A percentile compares a stretch with the other conserved stretches of the same genome.
Evolutionary conservation across 805 yeast genomes (phyloP).

Genomic region (Lipomyces starkeyi): DNA sequence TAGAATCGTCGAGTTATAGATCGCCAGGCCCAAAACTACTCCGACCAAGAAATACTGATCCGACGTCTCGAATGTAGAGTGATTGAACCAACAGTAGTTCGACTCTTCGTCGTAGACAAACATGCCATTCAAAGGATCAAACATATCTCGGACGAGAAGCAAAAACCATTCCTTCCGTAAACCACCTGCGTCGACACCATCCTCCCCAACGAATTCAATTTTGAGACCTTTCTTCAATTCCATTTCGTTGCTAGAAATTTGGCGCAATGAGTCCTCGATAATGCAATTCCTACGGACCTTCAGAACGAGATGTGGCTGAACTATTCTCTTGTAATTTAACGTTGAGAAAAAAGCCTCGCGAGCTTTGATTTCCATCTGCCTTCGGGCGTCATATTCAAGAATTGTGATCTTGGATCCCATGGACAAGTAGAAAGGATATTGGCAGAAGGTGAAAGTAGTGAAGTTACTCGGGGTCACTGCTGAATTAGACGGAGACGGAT

Average conservation of each 20-base stretch:
- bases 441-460: slow-evolving; percentile 67
- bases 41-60: slow-evolving; percentile 69
- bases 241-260: slow-evolving; percentile 52
- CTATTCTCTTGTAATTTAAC: slow-evolving; percentile 61
- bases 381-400: slow-evolving; percentile 78
- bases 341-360: slow-evolving; percentile 87
- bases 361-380: slow-evolving; percentile 83
- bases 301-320: slow-evolving; percentile 73
- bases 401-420: slow-evolving; percentile 82
- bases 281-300: slow-evolving; percentile 70
- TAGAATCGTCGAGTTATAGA: slow-evolving; percentile 85
- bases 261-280: slow-evolving; percentile 71
- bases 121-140: slow-evolving; percentile 70
- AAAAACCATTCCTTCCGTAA: slow-evolving; percentile 92
- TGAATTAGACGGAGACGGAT: slow-evolving; percentile 6
- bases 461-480: neutral
- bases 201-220: slow-evolving; percentile 84
- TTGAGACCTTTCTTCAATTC: slow-evolving; percentile 76
- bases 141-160: slow-evolving; percentile 69
- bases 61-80: slow-evolving; percentile 40
- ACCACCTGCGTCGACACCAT: slow-evolving; percentile 96
- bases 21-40: slow-evolving; percentile 84
- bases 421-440: slow-evolving; percentile 80
- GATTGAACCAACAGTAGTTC: slow-evolving; percentile 72
- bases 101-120: slow-evolving; percentile 73